Base-by-base conservation (phyloP, 2,329 filamentous ascomycete genomes). In the Scorias spongiosa region DNA sequence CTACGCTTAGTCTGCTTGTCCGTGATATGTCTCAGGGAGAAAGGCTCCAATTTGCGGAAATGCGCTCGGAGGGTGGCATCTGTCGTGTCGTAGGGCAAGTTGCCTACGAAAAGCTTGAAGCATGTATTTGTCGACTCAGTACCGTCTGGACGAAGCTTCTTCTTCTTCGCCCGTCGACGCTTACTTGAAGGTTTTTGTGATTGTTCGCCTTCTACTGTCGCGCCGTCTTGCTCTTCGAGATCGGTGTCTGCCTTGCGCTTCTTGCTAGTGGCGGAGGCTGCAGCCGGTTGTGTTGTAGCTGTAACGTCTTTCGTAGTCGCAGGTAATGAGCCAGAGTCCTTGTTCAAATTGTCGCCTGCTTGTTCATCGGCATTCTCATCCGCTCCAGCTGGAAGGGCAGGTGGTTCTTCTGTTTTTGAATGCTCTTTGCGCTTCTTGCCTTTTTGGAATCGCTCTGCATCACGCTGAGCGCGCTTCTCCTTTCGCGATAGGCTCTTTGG, bases 61-160 rank as follows among this genome's bases (percentile, higher is more conserved):
- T 95, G 88, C 46, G 75, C 69, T 45, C 67, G 66, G 48, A 96
- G 74, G 37, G 77, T 71, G 41, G 75, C 75, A 42, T 73, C 71
- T 3, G 81, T 94, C 36, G 86, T 84, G 48, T 73, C 79, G 74
- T 78, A 95, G 41, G 89, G 89, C 5, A 96, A 80, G 66, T 95
- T 95, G 61, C 89, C 81, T 50, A 89, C 78, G 64, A 91, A 91
- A 55, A 81, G 76, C 48, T 87, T 85, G 67, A 85, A 86, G 47
- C 81, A 74, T 12, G 68, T 61, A 46, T 70, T 70, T 48, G 68
- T 69, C 45, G 41, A n/a, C 20, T 34, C 46, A 14, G 49, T 45
- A 7, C 44, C 41, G 51, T 52, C 45, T 14, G n/a, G 32, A 10
- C 49, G 49, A 1, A 29, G 52, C 41, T 51, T 40, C 40, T 49